Conservation (phyloP, 805 yeast species). For the Saccharomycopsis sp. region DNA sequence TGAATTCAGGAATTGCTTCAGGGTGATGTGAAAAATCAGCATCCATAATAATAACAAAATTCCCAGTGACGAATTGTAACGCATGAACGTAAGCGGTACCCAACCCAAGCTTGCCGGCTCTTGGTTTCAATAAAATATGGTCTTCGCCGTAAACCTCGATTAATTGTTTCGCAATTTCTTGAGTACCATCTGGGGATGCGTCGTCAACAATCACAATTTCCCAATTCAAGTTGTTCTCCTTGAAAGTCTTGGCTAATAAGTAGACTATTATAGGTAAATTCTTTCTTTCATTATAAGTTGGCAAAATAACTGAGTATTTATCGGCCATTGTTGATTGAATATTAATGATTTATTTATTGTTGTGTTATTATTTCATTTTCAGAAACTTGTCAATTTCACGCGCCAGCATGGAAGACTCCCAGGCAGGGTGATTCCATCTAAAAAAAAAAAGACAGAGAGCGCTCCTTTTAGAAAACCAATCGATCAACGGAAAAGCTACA, state of each 20-base stretch:
- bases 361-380: no score
- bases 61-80: slow-evolving; percentile 60
- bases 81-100: slow-evolving; percentile 82
- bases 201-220: slow-evolving; percentile 75
- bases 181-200: slow-evolving; percentile 78
- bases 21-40: slow-evolving; percentile 83
- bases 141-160: slow-evolving; percentile 50
- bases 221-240: slow-evolving; percentile 53
- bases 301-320: slow-evolving; percentile 69
- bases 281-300: slow-evolving; percentile 71
- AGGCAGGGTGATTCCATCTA: not conserved
- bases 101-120: slow-evolving; percentile 72
- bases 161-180: slow-evolving; percentile 58
- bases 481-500: no score
- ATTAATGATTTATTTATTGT: no score
- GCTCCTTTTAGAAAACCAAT: not conserved
- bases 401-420: no score
- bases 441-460: not conserved
- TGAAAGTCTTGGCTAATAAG: slow-evolving; percentile 61
- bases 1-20: slow-evolving; percentile 69
- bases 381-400: no score
- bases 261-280: slow-evolving; percentile 64
- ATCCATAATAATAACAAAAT: slow-evolving; percentile 75
- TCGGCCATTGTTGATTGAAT: slow-evolving; percentile 24
- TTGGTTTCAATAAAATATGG: slow-evolving; percentile 57